Evolutionary conservation across 2,329 filamentous ascomycete genomes (phyloP).

Genomic region (Aspergillus sclerotialis): DNA sequence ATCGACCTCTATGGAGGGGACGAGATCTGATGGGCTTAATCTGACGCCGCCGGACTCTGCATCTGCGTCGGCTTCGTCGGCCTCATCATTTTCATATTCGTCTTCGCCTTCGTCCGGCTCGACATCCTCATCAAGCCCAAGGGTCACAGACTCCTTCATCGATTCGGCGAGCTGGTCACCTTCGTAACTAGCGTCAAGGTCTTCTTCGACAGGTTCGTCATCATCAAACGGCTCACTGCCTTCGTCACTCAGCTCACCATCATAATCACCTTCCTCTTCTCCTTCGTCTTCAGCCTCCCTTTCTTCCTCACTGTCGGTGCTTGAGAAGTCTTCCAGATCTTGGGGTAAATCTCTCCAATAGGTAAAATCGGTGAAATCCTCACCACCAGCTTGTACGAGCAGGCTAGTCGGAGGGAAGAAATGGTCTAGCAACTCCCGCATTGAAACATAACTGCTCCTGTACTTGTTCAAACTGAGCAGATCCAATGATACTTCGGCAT

Average conservation of each 20-base stretch:
- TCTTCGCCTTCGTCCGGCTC: no score
- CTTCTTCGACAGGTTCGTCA: slow-evolving; percentile 47
- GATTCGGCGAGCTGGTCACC: slow-evolving; percentile 45
- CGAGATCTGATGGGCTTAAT: no score
- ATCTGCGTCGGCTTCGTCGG: no score
- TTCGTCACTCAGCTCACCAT: slow-evolving; percentile 40
- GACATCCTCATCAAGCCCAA: no score
- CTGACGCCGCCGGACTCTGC: no score
- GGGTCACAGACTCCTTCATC: slow-evolving; percentile 20
- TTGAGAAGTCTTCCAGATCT: slow-evolving; percentile 81
- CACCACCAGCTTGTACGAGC: slow-evolving; percentile 79
- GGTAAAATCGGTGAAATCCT: slow-evolving; percentile 93
- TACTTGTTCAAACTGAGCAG: slow-evolving; percentile 86
- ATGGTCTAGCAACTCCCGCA: slow-evolving; percentile 95
- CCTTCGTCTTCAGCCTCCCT: slow-evolving; percentile 47
- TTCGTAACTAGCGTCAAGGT: slow-evolving; percentile 31
- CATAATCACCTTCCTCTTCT: slow-evolving; percentile 38
- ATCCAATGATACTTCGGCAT: slow-evolving; percentile 89
- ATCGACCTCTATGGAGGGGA: no score
- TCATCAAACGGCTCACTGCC: slow-evolving; percentile 42
- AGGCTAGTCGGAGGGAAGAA: slow-evolving; percentile 92
- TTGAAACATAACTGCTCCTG: slow-evolving; percentile 93
- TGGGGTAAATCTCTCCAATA: slow-evolving; percentile 87
- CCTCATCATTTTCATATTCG: no score
- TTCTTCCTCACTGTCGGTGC: slow-evolving; percentile 61